Evolutionary conservation across 2,329 filamentous ascomycete genomes (phyloP).

Genomic region (Exophiala alcalophila): DNA sequence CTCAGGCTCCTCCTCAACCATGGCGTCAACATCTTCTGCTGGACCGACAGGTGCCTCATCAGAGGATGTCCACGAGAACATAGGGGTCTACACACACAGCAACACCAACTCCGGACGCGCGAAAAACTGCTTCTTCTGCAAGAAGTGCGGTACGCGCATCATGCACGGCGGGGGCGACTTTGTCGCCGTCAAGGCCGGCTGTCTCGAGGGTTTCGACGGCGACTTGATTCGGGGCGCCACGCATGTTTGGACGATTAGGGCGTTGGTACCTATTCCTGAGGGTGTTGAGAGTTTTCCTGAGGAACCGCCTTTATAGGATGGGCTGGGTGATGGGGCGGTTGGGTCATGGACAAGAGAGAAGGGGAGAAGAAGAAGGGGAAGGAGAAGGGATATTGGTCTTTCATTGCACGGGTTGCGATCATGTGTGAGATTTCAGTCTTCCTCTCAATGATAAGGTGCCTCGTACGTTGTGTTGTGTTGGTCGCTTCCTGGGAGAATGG

Average conservation of each 20-base stretch:
- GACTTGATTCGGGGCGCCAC: constrained; percentile 56
- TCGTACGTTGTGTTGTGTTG: no score
- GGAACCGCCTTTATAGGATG: constrained; percentile 40
- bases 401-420: no score
- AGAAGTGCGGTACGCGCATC: constrained; percentile 62
- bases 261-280: constrained; percentile 67
- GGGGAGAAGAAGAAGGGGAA: background rate
- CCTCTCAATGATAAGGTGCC: no score
- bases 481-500: no score
- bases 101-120: constrained; percentile 56
- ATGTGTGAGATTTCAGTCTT: no score
- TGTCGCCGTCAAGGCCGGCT: constrained; percentile 65
- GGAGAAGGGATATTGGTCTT: background rate
- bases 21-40: no score
- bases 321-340: background rate
- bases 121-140: constrained; percentile 66
- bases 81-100: constrained; percentile 48
- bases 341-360: no score
- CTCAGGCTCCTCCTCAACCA: no score
- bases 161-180: constrained; percentile 62
- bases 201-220: constrained; percentile 62
- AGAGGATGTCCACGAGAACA: constrained; percentile 5
- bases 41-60: no score
- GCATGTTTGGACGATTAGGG: constrained; percentile 66
- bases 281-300: constrained; percentile 58